A percentile compares a stretch with the other conserved stretches of the same genome.
Evolutionary conservation across 306 rosid species (phyloP).

Genomic region (Pterocarpus macrocarpus): DNA sequence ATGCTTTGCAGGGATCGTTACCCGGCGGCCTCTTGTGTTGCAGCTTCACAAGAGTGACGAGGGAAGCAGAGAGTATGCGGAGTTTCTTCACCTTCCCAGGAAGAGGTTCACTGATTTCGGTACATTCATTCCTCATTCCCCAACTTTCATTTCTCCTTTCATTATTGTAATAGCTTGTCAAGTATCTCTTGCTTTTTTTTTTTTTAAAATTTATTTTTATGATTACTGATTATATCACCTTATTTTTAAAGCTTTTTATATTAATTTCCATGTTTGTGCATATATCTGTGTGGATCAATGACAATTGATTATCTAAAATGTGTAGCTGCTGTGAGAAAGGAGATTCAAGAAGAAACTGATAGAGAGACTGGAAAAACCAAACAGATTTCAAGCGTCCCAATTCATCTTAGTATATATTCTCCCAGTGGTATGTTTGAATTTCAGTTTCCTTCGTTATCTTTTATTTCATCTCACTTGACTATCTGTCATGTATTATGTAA

Average conservation of each 20-base stretch:
- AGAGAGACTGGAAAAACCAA: conserved; percentile 92
- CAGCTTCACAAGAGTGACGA: conserved; percentile 84
- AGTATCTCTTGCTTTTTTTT: not conserved
- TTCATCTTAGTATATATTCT: conserved; percentile 94
- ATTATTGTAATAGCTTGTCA: not conserved
- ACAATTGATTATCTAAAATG: conserved; percentile 17
- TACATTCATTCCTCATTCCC: conserved; percentile 39
- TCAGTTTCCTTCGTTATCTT: not conserved
- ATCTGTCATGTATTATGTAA: not conserved
- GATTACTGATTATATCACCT: not conserved
- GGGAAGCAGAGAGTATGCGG: conserved; percentile 92
- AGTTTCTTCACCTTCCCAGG: conserved; percentile 86
- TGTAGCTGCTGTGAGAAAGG: conserved; percentile 94
- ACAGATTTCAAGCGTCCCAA: conserved; percentile 88
- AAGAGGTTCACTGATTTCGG: conserved; percentile 86
- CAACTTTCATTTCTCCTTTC: not conserved
- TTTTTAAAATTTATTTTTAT: not conserved
- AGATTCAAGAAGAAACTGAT: conserved; percentile 94
- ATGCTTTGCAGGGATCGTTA: conserved; percentile 87
- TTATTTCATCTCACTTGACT: not conserved
- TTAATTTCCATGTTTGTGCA: conserved; percentile 1
- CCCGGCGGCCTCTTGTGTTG: conserved; percentile 89
- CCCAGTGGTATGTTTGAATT: conserved; percentile 70
- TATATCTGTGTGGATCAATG: not conserved
- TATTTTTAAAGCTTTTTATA: not conserved